A percentile compares a stretch with the other conserved stretches of the same genome.
Conservation (phyloP, 139 green algal genomes). For the Dunaliella sp. region DNA sequence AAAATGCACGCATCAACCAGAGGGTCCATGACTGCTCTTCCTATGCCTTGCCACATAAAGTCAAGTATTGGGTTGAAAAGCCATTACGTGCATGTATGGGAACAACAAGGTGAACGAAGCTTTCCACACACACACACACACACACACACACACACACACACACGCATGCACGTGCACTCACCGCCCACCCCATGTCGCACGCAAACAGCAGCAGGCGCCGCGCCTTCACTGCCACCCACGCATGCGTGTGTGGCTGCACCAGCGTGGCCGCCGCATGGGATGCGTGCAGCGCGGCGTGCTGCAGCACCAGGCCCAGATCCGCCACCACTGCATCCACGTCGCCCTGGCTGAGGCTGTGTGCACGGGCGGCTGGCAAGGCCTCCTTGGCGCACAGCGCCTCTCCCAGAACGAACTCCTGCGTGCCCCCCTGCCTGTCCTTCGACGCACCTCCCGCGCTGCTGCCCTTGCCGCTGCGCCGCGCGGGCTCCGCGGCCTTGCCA, state of each 20-base stretch:
- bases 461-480: background rate
- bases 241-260: background rate
- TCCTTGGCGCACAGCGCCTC: background rate
- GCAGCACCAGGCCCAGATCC: slow-evolving; percentile 50
- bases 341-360: background rate
- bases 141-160: no score
- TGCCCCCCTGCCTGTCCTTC: background rate
- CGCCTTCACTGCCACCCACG: slow-evolving; percentile 30
- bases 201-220: slow-evolving; percentile 51
- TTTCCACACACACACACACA: no score
- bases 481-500: no score
- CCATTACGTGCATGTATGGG: no score
- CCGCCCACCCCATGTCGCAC: slow-evolving; percentile 56
- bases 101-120: no score
- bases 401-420: no score
- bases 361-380: background rate
- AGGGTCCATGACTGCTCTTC: no score
- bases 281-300: slow-evolving; percentile 26
- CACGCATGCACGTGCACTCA: no score
- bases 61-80: no score
- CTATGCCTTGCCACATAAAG: no score
- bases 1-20: no score
- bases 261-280: background rate
- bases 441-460: background rate
- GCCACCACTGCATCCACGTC: slow-evolving; percentile 30